A percentile compares a stretch with the other conserved stretches of the same genome.
Conservation (phyloP, 352 stramenopile species). For the Thraustochytrium striatum region DNA sequence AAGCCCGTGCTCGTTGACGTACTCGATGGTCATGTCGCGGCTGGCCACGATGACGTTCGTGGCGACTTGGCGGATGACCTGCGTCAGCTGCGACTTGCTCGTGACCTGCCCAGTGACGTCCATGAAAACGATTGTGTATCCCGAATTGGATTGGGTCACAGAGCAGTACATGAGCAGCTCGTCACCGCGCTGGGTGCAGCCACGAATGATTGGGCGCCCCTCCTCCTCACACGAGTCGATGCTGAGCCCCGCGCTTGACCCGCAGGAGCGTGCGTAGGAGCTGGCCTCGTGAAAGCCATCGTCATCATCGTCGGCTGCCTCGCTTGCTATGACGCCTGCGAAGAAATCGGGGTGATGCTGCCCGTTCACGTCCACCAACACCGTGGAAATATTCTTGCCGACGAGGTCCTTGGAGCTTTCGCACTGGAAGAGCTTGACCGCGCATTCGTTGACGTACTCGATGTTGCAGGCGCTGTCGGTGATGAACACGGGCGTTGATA, state of each 20-base stretch:
- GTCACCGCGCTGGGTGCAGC: not conserved
- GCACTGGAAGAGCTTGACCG: not conserved
- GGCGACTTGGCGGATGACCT: constrained; percentile 9
- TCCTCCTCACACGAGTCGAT: not conserved
- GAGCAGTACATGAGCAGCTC: constrained; percentile 6
- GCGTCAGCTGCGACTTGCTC: not conserved
- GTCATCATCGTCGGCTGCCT: not conserved
- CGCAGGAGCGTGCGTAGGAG: not conserved
- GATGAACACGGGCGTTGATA: not conserved
- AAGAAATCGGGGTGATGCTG: not conserved
- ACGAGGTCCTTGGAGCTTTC: not conserved
- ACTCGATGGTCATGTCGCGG: not conserved
- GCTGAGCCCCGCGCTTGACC: not conserved
- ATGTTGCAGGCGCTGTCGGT: not conserved
- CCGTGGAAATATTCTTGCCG: not conserved
- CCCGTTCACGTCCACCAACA: not conserved
- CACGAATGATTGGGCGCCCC: constrained; percentile 9
- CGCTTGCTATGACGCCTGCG: not conserved
- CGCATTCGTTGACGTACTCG: constrained; percentile 9
- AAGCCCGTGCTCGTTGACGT: constrained; percentile 21
- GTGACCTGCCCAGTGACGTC: constrained; percentile 18
- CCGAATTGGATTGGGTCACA: constrained; percentile 1
- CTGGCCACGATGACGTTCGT: not conserved
- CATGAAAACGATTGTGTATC: constrained; percentile 7
- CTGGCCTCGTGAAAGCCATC: not conserved